These are phyloP conservation scores for Gymnopus androsaceus DNA, from an alignment of 1,284 basidiomycete genomes.

Conservation along the genomic window DNA sequence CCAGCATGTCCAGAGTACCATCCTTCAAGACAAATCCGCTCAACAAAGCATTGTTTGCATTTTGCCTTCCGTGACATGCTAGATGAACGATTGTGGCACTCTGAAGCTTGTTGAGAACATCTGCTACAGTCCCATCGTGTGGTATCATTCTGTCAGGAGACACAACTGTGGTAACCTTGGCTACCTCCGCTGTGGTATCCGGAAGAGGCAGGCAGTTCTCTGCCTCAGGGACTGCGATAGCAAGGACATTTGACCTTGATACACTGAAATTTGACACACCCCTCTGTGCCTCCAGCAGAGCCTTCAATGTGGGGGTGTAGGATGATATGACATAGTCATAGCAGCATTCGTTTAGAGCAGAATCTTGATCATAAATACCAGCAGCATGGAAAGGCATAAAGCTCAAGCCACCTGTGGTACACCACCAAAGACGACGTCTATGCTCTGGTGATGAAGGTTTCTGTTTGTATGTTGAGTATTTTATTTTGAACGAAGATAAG, in stretches of 20 bases:
- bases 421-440: slow-evolving; percentile 7
- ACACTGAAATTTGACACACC: slow-evolving; percentile 3
- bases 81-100: slow-evolving; percentile 23
- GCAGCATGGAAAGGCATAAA: slow-evolving; percentile 12
- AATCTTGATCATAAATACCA: neutral
- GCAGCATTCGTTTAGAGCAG: neutral
- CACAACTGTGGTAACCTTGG: no score
- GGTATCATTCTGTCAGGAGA: slow-evolving; percentile 10
- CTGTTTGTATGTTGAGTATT: neutral
- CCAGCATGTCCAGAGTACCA: slow-evolving; percentile 21
- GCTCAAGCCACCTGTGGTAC: neutral
- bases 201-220: slow-evolving; percentile 7
- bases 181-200: slow-evolving; percentile 15
- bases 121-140: slow-evolving; percentile 12
- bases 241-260: no score
- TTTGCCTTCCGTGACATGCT: slow-evolving; percentile 34
- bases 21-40: slow-evolving; percentile 28
- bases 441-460: neutral
- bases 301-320: slow-evolving; percentile 24
- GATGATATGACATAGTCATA: slow-evolving; percentile 20
- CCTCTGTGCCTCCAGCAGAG: slow-evolving; percentile 11
- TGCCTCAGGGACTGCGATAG: slow-evolving; percentile 17
- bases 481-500: neutral
- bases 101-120: slow-evolving; percentile 19
- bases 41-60: slow-evolving; percentile 24